phyloP scores from a whole-genome alignment of 192 early-diverging fungal species.

The Chytriomyces confervae region DNA sequence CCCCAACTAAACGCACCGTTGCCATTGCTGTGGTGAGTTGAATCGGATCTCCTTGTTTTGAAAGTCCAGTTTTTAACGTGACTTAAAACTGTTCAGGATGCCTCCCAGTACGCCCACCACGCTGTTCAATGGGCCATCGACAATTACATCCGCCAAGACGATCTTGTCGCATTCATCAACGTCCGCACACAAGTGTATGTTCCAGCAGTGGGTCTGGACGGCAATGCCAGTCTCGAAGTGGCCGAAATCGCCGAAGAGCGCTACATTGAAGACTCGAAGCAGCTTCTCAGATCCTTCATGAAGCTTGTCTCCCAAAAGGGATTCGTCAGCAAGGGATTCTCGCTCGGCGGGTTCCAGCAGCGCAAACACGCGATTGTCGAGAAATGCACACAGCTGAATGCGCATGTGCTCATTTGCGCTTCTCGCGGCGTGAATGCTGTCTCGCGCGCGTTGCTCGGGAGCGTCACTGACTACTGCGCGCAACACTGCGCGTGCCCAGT shows the following conservation, averaged over 20 bases:
- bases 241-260: background rate
- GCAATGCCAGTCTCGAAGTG: background rate
- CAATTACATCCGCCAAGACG: constrained; percentile 34
- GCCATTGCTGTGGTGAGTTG: constrained; percentile 34
- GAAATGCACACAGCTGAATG: constrained; percentile 57
- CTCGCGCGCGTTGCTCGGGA: constrained; percentile 51
- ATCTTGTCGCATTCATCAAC: constrained; percentile 39
- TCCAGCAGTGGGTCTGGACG: background rate
- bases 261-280: background rate
- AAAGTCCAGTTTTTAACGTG: background rate
- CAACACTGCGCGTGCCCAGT: constrained; percentile 32
- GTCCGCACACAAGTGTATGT: background rate
- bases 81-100: constrained; percentile 3
- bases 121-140: constrained; percentile 39
- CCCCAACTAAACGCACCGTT: constrained; percentile 28
- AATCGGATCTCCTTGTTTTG: background rate
- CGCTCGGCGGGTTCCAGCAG: background rate
- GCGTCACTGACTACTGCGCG: constrained; percentile 17
- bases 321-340: background rate
- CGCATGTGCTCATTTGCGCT: constrained; percentile 62
- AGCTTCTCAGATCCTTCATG: background rate
- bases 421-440: constrained; percentile 60
- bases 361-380: constrained; percentile 55
- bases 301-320: background rate
- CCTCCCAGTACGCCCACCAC: constrained; percentile 18